Percentiles rank a stretch among this genome's conserved stretches.
These are phyloP conservation scores for Auricularia sp. DNA, from an alignment of 768 basidiomycete species.

Conservation along the genomic window DNA sequence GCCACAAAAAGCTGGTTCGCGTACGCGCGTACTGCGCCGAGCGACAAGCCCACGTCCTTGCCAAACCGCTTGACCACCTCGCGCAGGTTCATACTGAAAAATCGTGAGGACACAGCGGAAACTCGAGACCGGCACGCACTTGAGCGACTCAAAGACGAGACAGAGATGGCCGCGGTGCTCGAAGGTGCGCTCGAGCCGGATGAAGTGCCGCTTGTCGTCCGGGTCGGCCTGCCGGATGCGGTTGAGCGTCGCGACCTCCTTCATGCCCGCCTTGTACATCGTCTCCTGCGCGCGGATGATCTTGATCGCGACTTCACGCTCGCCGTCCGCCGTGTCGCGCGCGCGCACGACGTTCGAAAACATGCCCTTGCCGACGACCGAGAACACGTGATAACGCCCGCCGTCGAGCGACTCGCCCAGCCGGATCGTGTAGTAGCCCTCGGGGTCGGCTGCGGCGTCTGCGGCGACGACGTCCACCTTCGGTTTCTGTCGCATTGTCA, in stretches of 20 bases:
- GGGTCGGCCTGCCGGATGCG: conserved; percentile 84
- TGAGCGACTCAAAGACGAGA: conserved; percentile 88
- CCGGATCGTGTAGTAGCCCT: conserved; percentile 92
- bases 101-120: no score
- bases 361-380: conserved; percentile 96
- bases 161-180: conserved; percentile 97
- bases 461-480: conserved; percentile 55
- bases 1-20: conserved; percentile 92
- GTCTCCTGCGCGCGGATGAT: conserved; percentile 92
- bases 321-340: conserved; percentile 35
- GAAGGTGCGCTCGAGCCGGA: conserved; percentile 88
- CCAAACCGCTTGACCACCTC: conserved; percentile 98
- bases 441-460: conserved; percentile 86
- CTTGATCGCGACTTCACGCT: conserved; percentile 89
- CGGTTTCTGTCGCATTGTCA: conserved; percentile 28
- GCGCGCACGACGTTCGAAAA: conserved; percentile 95
- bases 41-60: conserved; percentile 93
- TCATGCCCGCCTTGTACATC: conserved; percentile 92
- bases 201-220: conserved; percentile 93
- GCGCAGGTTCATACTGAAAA: conserved; percentile 84
- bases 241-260: conserved; percentile 82
- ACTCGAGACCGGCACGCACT: no score
- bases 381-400: conserved; percentile 89
- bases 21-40: conserved; percentile 97
- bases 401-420: conserved; percentile 90